Conservation (phyloP, 176 grass and related monocot species). For the Carex kokanica region DNA sequence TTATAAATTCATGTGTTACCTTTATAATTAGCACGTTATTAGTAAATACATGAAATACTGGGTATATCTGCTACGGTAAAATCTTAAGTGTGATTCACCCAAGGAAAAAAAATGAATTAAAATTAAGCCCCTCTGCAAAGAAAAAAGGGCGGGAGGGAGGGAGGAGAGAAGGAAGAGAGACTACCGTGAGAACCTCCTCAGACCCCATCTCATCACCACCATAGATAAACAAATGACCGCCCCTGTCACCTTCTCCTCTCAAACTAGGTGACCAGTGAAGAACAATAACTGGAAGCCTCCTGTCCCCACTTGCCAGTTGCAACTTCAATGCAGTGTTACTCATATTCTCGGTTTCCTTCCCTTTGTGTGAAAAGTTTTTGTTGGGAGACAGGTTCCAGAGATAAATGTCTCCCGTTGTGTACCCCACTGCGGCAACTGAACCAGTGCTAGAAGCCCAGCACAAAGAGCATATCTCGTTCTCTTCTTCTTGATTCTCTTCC, state of each 20-base stretch:
- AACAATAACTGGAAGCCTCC: conserved; percentile 91
- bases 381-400: conserved; percentile 59
- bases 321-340: conserved; percentile 68
- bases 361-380: conserved; percentile 29
- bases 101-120: background rate
- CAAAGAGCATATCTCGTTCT: conserved; percentile 82
- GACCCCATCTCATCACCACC: conserved; percentile 96
- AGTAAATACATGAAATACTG: background rate
- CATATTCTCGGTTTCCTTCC: conserved; percentile 46
- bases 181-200: conserved; percentile 96
- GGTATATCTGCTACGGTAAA: background rate
- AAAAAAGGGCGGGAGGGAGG: background rate
- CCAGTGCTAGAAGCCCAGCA: conserved; percentile 71
- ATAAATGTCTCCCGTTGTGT: conserved; percentile 89
- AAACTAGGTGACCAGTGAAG: conserved; percentile 70
- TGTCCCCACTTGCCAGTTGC: conserved; percentile 70
- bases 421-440: conserved; percentile 66
- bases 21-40: background rate
- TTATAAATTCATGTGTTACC: background rate
- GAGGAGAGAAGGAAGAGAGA: conserved; percentile 18
- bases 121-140: background rate
- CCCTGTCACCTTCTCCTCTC: conserved; percentile 45
- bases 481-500: conserved; percentile 51
- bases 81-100: background rate
- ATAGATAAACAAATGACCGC: conserved; percentile 90